Percentiles rank a stretch among this genome's conserved stretches.
phyloP scores from a whole-genome alignment of 1,139 yeast species.

The Komagataea norvegica region DNA sequence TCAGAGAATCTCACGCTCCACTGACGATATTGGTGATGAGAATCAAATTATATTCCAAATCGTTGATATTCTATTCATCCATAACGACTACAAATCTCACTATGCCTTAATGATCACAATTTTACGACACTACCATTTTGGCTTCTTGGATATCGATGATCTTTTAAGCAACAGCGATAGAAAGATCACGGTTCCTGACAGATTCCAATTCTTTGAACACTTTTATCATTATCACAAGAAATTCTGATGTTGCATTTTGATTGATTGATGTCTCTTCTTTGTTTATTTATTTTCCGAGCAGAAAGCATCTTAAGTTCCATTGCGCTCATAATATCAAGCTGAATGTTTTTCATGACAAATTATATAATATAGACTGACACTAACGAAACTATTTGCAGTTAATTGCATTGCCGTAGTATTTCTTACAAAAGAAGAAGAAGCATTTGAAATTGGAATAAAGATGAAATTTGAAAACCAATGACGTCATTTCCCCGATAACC shows the following conservation, averaged over 20 bases:
- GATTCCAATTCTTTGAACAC: slow-evolving; percentile 32
- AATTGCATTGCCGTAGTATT: too few relatives aligned
- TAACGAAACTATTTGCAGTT: too few relatives aligned
- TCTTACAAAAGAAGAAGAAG: too few relatives aligned
- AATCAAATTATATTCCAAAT: slow-evolving; percentile 17
- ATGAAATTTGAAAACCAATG: neutral
- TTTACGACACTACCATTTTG: slow-evolving; percentile 44
- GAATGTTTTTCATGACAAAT: too few relatives aligned
- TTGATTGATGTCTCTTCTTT: neutral
- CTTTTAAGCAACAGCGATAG: slow-evolving; percentile 19
- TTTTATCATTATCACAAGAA: slow-evolving; percentile 31
- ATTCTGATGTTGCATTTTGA: slow-evolving; percentile 18
- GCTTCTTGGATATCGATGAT: slow-evolving; percentile 38
- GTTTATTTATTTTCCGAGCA: neutral
- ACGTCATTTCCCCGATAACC: neutral
- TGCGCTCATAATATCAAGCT: too few relatives aligned
- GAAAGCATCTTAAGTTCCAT: too few relatives aligned
- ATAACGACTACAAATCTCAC: slow-evolving; percentile 35
- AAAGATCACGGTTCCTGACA: slow-evolving; percentile 25
- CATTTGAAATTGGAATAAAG: neutral
- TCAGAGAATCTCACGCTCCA: neutral
- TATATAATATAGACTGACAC: too few relatives aligned
- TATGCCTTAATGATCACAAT: slow-evolving; percentile 35
- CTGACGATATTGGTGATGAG: neutral
- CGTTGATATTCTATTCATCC: slow-evolving; percentile 18